Evolutionary conservation across 2,329 filamentous ascomycete species (phyloP).

Genomic region (Colletotrichum gloeosporioides): DNA sequence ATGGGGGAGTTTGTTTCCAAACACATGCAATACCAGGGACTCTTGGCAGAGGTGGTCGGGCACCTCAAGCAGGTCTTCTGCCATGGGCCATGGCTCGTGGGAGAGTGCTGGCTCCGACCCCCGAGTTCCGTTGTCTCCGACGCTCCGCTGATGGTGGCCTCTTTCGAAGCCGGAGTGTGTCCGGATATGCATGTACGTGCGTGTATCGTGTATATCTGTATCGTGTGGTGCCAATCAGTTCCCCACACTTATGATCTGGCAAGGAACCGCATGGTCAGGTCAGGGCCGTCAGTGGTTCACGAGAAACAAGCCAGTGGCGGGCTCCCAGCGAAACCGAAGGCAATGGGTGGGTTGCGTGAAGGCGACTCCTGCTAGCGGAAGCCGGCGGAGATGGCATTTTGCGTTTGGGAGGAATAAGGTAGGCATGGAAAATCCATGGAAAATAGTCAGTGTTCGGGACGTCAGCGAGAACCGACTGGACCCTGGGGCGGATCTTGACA

Average conservation of each 20-base stretch:
- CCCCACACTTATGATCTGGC: not conserved
- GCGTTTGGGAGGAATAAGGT: not conserved
- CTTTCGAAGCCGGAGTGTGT: not conserved
- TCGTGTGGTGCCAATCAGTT: not conserved
- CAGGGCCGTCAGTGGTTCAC: not conserved
- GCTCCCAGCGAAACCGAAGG: not conserved
- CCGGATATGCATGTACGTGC: not conserved
- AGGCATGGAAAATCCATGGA: not conserved
- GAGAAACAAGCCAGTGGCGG: not conserved
- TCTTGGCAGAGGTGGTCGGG: not conserved
- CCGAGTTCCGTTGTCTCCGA: not conserved
- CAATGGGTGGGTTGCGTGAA: not conserved
- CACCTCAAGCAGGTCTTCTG: not conserved
- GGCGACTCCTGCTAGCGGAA: not conserved
- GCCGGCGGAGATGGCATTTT: not conserved
- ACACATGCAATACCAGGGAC: not conserved
- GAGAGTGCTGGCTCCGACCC: not conserved
- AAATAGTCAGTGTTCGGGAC: not conserved
- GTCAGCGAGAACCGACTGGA: not conserved
- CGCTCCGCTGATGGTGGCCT: not conserved
- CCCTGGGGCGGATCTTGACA: constrained; percentile 7
- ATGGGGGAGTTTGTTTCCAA: not conserved
- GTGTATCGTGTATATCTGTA: not conserved
- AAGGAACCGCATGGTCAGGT: not conserved
- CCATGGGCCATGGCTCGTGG: not conserved